Evolutionary conservation across 1,284 basidiomycete species (phyloP), one percentile per base, ranked within the genome.

Genomic region (Rhodotorula sp.): DNA sequence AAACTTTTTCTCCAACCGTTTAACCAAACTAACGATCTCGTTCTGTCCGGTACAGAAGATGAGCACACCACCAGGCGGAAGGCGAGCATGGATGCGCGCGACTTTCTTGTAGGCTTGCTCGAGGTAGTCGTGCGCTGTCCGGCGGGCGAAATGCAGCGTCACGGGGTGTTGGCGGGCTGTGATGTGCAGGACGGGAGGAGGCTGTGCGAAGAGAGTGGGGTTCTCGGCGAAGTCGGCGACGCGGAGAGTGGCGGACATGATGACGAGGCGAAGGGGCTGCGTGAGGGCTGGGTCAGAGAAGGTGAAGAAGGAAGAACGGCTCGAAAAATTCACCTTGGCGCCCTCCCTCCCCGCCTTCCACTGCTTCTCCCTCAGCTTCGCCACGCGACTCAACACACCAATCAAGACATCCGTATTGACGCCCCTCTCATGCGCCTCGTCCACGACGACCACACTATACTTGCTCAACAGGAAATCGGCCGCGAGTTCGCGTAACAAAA

Each of bases 341-440:
- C 68, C 76, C 24, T 86, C 85, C 77, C 87, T 87, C 28, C 85
- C 85, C 69, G 89, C 86, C 73, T 87, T 86, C 93, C 93, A 96
- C 83, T 90, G 84, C 69, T 90, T 86, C 79, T 95, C 94, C 47
- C 96, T 85, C 62, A 99, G 81, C 76, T 88, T 89, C 44, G 94
- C 86, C 7, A 99, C 91, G 52, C 96, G 87, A 77, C 93, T 96
- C 44, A 99, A 83, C 13, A 97, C 92, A 59, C 96, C 96, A 70
- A 99, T 93, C 57, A 99, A 84, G 57, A 99, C 93, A 80, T 99
- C 96, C 9, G 96, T 99, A 79, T 99, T 99, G 83, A 99, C 91
- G 75, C 93, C 96, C 69, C 96, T 84, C 80, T 99, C 96, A 81
- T 99, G 96, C 0, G 96, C 96, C 81, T 99, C 96, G 76, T 99